A percentile compares a stretch with the other conserved stretches of the same genome.
Conservation (phyloP, 2,329 filamentous ascomycete species). For the Ceratocystis papillata region DNA sequence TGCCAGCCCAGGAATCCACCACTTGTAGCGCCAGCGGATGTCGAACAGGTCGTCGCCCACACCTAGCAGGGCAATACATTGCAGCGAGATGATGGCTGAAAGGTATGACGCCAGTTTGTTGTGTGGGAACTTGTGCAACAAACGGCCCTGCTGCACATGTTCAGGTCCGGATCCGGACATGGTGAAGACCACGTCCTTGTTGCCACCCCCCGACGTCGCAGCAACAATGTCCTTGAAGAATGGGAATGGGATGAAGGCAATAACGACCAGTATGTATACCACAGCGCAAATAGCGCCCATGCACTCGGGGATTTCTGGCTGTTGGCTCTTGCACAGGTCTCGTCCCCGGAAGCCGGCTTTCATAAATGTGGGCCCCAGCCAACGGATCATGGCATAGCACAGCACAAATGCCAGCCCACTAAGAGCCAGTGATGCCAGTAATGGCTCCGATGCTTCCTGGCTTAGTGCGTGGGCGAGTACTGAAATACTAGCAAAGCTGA, state of each 20-base stretch:
- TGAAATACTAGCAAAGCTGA: constrained; percentile 58
- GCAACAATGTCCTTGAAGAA: constrained; percentile 98
- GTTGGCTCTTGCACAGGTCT: constrained; percentile 64
- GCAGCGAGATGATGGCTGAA: constrained; percentile 83
- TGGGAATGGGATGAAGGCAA: constrained; percentile 88
- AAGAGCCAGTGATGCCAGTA: constrained; percentile 79
- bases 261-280: constrained; percentile 80
- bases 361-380: constrained; percentile 85
- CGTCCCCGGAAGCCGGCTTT: constrained; percentile 77
- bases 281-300: constrained; percentile 92
- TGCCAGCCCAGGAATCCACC: constrained; percentile 91
- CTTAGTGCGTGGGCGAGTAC: constrained; percentile 70
- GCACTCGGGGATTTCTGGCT: constrained; percentile 77
- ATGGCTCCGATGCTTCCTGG: constrained; percentile 67
- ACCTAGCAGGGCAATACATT: constrained; percentile 81
- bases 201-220: constrained; percentile 85
- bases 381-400: constrained; percentile 77
- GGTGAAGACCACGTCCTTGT: constrained; percentile 72
- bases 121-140: constrained; percentile 86
- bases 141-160: constrained; percentile 67
- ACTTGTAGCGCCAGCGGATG: constrained; percentile 97
- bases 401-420: constrained; percentile 73
- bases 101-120: constrained; percentile 95
- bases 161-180: constrained; percentile 31
- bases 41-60: constrained; percentile 95